Percentiles rank a stretch among this genome's conserved stretches.
phyloP scores from a whole-genome alignment of 2,329 filamentous ascomycete species.

The Elsinoe fawcettii region DNA sequence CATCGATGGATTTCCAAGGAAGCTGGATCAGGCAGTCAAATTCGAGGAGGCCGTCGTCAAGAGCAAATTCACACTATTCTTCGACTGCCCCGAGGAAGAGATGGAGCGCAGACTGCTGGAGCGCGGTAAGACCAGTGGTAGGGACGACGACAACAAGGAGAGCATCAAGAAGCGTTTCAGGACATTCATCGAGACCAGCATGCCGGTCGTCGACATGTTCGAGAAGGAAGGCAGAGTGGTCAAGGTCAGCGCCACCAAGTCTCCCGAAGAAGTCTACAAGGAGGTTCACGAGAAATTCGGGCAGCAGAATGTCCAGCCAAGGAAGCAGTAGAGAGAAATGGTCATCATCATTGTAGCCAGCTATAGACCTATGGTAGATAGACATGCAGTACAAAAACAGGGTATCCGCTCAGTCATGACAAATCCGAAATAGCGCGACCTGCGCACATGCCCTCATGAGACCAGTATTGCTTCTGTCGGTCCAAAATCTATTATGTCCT shows the following conservation, averaged over 20 bases:
- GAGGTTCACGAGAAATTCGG: slow-evolving; percentile 44
- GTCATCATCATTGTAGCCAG: not conserved
- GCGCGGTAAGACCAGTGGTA: slow-evolving; percentile 84
- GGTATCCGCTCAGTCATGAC: slow-evolving; percentile 5
- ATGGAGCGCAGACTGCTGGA: slow-evolving; percentile 80
- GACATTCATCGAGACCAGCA: slow-evolving; percentile 89
- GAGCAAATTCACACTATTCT: slow-evolving; percentile 81
- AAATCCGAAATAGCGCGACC: slow-evolving; percentile 3
- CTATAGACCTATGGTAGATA: not conserved
- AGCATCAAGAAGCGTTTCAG: slow-evolving; percentile 94
- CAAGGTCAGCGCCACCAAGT: slow-evolving; percentile 64
- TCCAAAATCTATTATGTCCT: not conserved
- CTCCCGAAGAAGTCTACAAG: slow-evolving; percentile 57
- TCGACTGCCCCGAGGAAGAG: slow-evolving; percentile 81
- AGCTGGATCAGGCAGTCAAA: slow-evolving; percentile 91
- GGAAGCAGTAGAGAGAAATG: not conserved
- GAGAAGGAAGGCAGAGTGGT: slow-evolving; percentile 69
- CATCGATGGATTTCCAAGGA: slow-evolving; percentile 80
- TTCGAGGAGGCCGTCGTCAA: slow-evolving; percentile 87
- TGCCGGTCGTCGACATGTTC: slow-evolving; percentile 90
- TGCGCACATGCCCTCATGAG: not conserved
- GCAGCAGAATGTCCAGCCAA: slow-evolving; percentile 33
- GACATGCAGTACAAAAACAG: not conserved
- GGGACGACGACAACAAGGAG: slow-evolving; percentile 88
- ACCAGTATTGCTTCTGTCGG: slow-evolving; percentile 3